Evolutionary conservation across 805 yeast species (phyloP), one percentile per base, ranked within the genome.

Genomic region (Starmerella apicola): DNA sequence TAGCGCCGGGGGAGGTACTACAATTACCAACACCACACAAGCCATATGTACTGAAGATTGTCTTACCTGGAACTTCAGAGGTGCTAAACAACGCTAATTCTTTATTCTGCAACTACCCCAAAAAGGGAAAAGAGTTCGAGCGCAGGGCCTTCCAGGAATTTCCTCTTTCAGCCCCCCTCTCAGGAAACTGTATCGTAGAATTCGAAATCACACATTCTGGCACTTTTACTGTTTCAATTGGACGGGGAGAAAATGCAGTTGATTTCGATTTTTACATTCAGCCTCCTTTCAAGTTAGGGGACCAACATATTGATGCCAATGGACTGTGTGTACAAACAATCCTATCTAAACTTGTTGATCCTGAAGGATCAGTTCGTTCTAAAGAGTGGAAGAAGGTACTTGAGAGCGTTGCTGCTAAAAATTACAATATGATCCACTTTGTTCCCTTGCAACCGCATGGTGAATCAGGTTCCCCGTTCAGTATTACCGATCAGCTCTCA

Each of bases 381-480:
- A 17, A 23, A n/a, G 59, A 71, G 12, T 88, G 97, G 97, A 72
- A 73, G 41, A 56, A 61, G 1, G 63, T 81, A 41, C 81, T 88
- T 43, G 56, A 58, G 1, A 70, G 71, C 34, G 70, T 88, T 33
- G 61, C 77, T 13, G 56, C 61, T 7, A 91, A 91, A 59, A 86
- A 91, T 17, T 88, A 88, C 64, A 91, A 91, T 59, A 83, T 88
- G 95, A 66, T 91, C 32, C 98, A 88, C 64, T 88, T 88, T 58
- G 86, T 96, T 5, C 98, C 98, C 0, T 66, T 88, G 50, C 95
- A 88, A 60, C 63, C 76, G 47, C 69, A 97, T 41, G 98, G 98
- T 25, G 79, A 70, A 45, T 81, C 95, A 1, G 72, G 86, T 58
- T 86, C 96, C 5, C 98, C 98, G 0, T 88, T 86, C 56, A 82